phyloP scores from a whole-genome alignment of 768 basidiomycete species.

The Tylopilus rubrobrunneus region DNA sequence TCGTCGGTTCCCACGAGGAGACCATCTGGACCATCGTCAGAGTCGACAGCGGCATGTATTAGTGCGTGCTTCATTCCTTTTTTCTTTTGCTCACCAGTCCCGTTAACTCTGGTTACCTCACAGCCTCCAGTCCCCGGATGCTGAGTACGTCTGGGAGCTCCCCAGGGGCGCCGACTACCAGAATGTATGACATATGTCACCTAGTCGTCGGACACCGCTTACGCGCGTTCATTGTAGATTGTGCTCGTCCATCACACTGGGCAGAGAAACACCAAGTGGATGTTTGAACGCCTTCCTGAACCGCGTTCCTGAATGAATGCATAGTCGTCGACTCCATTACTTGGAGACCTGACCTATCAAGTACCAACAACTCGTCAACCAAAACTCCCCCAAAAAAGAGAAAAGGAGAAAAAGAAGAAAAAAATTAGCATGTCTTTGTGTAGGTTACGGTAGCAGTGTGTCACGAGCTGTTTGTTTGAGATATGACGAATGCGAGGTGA shows the following conservation, averaged over 20 bases:
- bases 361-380: not conserved
- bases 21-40: not conserved
- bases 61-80: not conserved
- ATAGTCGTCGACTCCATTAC: not conserved
- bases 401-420: not conserved
- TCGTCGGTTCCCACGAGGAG: not conserved
- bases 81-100: too few relatives aligned
- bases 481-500: not conserved
- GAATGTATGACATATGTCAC: not conserved
- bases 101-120: not conserved
- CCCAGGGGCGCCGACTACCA: not conserved
- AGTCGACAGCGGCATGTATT: not conserved
- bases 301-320: not conserved
- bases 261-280: not conserved
- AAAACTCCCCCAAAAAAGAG: not conserved
- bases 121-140: not conserved
- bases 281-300: not conserved
- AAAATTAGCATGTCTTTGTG: not conserved
- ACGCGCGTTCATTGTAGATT: not conserved
- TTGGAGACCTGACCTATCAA: not conserved
- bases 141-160: not conserved
- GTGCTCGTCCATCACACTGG: not conserved
- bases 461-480: too few relatives aligned
- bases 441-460: not conserved
- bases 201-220: not conserved